These are phyloP conservation scores for Conticribra weissflogii DNA, from an alignment of 108 stramenopile genomes.

Conservation along the genomic window DNA sequence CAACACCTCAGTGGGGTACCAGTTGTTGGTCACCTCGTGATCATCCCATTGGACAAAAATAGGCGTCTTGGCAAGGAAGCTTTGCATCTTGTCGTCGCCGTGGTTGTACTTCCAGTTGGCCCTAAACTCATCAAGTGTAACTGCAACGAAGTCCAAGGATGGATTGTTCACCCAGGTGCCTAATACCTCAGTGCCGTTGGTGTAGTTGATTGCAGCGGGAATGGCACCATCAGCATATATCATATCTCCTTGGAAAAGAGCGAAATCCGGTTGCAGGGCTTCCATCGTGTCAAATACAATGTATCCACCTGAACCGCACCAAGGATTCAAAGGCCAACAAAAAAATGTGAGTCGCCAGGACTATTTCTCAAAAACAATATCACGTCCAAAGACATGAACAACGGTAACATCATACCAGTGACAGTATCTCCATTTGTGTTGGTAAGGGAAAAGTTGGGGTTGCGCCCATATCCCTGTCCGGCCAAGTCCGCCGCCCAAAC, in stretches of 20 bases:
- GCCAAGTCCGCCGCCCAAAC: conserved; percentile 48
- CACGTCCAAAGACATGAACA: neutral
- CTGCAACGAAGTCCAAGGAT: conserved; percentile 41
- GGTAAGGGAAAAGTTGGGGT: conserved; percentile 40
- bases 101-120: conserved; percentile 54
- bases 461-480: conserved; percentile 58
- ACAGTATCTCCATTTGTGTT: conserved; percentile 25
- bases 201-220: conserved; percentile 15
- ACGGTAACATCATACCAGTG: conserved; percentile 24
- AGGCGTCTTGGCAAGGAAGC: conserved; percentile 42
- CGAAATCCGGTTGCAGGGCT: conserved; percentile 49
- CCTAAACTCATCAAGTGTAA: conserved; percentile 50
- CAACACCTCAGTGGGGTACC: conserved; percentile 26
- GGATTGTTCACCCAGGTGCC: conserved; percentile 48
- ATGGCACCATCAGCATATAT: conserved; percentile 51
- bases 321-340: neutral
- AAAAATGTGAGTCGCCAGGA: too few relatives aligned
- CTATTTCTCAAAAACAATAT: neutral
- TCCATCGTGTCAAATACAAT: conserved; percentile 53
- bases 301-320: conserved; percentile 31
- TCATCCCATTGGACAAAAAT: conserved; percentile 56
- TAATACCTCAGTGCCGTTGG: conserved; percentile 23
- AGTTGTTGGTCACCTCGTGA: conserved; percentile 55
- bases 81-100: conserved; percentile 44
- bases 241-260: conserved; percentile 50